Base-by-base conservation (phyloP, 805 yeast species). In the Ogataea methanolica region DNA sequence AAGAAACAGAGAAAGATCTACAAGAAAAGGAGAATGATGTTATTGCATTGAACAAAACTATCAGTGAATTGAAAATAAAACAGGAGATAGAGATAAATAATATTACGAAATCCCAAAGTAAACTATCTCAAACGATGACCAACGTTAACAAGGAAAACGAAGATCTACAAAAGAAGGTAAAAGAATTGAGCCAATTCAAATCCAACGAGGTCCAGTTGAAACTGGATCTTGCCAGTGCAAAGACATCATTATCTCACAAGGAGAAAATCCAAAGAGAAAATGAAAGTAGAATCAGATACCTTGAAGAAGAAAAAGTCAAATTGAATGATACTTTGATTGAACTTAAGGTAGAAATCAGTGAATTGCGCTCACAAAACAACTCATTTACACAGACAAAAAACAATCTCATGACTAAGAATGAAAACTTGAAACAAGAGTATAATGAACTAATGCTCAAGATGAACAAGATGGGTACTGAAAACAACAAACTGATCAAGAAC, bases 211-310 rank as follows among this genome's bases (percentile, higher is more conserved):
- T 75, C 6, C 68, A 78, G 6, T 58, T 73, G 43, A 78, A 78
- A 53, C 58, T 76, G 23, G 82, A 79, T 50, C 59, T 78, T 26
- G 74, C 77, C 0, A 70, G 79, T 4, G 58, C 74, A 23, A 72
- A 72, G 45, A 59, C 78, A 0, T 69, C 78, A 4, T 53, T 78
- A 5, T 58, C 67, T 1, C 74, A 74, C 47, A 78, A 76, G 46
- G 79, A 76, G 38, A 67, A 69, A 48, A 62, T 61, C 35, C 58
- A 76, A 21, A 56, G 52, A 11, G 78, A 74, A 39, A 63, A 62
- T 26, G 70, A 71, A 42, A 58, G 57, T 15, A 63, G 65, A 41
- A 56, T 72, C 17, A 69, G 67, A 40, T 65, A 59, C 19, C 55
- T 73, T 33, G 71, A 69, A 41, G 69, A 65, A 29, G 73, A 72